A percentile compares a stretch with the other conserved stretches of the same genome.
These are phyloP conservation scores for Dactylellina parvicollis DNA, from an alignment of 2,329 filamentous ascomycete species.

Conservation along the genomic window DNA sequence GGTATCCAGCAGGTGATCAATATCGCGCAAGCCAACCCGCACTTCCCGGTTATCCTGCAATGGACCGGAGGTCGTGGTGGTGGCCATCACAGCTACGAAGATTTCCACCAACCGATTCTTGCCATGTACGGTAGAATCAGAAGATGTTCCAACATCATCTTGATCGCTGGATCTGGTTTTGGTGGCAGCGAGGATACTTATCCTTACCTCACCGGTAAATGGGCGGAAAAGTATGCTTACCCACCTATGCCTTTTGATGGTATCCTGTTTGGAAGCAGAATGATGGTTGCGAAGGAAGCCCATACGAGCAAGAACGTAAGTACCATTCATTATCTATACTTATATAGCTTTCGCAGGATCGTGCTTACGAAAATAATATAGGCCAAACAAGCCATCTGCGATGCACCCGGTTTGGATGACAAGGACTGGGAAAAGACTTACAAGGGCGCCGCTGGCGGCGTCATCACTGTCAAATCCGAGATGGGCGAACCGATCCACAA, in stretches of 20 bases:
- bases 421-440: slow-evolving; percentile 91
- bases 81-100: slow-evolving; percentile 93
- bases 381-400: slow-evolving; percentile 89
- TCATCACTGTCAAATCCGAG: slow-evolving; percentile 96
- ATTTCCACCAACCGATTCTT: slow-evolving; percentile 91
- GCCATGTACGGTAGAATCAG: slow-evolving; percentile 91
- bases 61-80: slow-evolving; percentile 95
- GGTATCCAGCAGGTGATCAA: slow-evolving; percentile 90
- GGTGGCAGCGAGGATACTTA: slow-evolving; percentile 90
- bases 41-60: slow-evolving; percentile 90
- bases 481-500: slow-evolving; percentile 99
- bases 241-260: slow-evolving; percentile 95
- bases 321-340: not conserved
- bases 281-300: slow-evolving; percentile 95
- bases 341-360: not conserved
- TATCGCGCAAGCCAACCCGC: slow-evolving; percentile 91
- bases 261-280: slow-evolving; percentile 86
- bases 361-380: slow-evolving; percentile 35
- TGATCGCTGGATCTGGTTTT: slow-evolving; percentile 91
- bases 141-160: slow-evolving; percentile 83
- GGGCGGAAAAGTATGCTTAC: slow-evolving; percentile 87
- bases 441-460: slow-evolving; percentile 86
- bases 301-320: slow-evolving; percentile 77
- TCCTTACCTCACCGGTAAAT: slow-evolving; percentile 87
- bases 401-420: slow-evolving; percentile 84